Evolutionary conservation across 2,329 filamentous ascomycete genomes (phyloP), one percentile per base, ranked within the genome.

Genomic region (Penicillium psychrosexuale): DNA sequence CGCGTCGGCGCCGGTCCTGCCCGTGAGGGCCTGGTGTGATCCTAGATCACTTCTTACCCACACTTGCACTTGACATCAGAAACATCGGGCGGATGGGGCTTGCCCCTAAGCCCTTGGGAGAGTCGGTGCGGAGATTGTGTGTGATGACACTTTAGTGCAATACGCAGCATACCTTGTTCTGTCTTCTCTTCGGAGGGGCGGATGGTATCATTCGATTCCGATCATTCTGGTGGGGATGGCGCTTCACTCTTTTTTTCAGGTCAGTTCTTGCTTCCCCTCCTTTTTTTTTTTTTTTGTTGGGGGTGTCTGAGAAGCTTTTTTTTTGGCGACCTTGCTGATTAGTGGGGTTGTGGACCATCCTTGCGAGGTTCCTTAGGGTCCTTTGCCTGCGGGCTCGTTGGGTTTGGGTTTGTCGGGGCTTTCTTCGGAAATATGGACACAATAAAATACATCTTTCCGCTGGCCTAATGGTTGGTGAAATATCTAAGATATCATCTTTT

Each of bases 51-150:
- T 62, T 55, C 53, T 68, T 64, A 37, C 15, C 51, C 80, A 85
- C 87, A 89, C 84, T 82, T 90, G 89, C 88, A 90, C 85, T 80
- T 63, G 89, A 88, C 89, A 94, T 92, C 88, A 93, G 90, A 93
- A 91, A 93, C 82, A 80, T 84, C 87, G 88, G 89, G 85, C 8
- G 84, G 76, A 72, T 39, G 45, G 52, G 22, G n/a, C 71, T 75
- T 81, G 46, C 22, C 24, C 38, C 36, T 6, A 36, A 36, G 80
- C 85, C 88, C 89, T 86, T 94, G 90, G 90, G 88, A 88, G 82
- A 90, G 90, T 85, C 87, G 82, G 88, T 91, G 89, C 89, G 89
- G 89, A 93, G 90, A 92, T 93, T 86, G 89, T 92, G 83, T 84
- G 83, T 84, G 78, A 80, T 75, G 85, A 86, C 85, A 91, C 89